phyloP scores from a whole-genome alignment of 2,329 filamentous ascomycete species.

The Xylaria sp. region DNA sequence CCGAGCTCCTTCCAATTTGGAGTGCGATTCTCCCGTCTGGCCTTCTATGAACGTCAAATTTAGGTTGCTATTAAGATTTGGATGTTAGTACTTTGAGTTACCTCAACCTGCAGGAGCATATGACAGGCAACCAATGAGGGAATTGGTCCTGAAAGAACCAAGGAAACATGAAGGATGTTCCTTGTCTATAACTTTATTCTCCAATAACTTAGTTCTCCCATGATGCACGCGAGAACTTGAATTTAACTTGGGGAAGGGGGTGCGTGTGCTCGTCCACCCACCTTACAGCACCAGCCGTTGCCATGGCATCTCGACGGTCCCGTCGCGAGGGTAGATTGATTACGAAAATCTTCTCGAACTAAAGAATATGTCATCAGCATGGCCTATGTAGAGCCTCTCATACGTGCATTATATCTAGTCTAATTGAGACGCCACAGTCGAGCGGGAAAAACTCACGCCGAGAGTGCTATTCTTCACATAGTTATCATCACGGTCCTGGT shows the following conservation, averaged over 20 bases:
- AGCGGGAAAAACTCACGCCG: slow-evolving; percentile 35
- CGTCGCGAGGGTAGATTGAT: slow-evolving; percentile 62
- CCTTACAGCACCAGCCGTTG: slow-evolving; percentile 57
- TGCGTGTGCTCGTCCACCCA: slow-evolving; percentile 54
- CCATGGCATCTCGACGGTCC: slow-evolving; percentile 63
- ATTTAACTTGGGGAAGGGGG: slow-evolving; percentile 58
- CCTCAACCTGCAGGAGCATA: not conserved
- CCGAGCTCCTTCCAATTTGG: slow-evolving; percentile 45
- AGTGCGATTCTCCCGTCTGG: slow-evolving; percentile 47
- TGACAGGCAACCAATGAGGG: no score
- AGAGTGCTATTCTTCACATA: slow-evolving; percentile 41
- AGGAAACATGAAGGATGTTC: not conserved
- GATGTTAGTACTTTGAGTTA: slow-evolving; percentile 3
- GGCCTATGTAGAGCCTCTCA: not conserved
- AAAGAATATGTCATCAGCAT: not conserved
- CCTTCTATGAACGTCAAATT: slow-evolving; percentile 60
- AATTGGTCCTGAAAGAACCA: no score
- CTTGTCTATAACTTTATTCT: not conserved
- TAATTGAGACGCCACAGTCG: not conserved
- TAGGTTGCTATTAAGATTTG: slow-evolving; percentile 51
- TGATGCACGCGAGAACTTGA: slow-evolving; percentile 51
- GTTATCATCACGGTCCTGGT: not conserved
- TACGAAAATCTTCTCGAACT: slow-evolving; percentile 66
- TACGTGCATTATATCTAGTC: no score
- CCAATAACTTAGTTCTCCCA: not conserved